These are phyloP conservation scores for Fonsecaea pedrosoi DNA, from an alignment of 2,329 filamentous ascomycete species.

Conservation along the genomic window DNA sequence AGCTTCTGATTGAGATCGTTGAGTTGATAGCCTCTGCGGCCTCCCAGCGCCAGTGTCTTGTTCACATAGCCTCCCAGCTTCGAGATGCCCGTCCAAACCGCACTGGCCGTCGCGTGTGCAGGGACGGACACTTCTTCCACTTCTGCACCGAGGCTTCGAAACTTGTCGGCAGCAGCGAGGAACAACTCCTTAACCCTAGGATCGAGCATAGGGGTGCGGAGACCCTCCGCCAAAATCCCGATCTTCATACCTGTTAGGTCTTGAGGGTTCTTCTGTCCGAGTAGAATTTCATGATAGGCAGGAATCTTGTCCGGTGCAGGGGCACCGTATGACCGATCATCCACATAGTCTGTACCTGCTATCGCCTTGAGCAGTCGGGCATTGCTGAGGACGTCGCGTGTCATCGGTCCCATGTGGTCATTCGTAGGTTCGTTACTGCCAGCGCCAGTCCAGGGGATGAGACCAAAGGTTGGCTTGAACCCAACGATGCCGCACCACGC, in stretches of 20 bases:
- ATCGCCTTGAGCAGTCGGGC: constrained; percentile 53
- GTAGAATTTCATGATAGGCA: not conserved
- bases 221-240: constrained; percentile 56
- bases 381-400: constrained; percentile 48
- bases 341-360: constrained; percentile 54
- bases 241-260: constrained; percentile 48
- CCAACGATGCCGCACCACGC: constrained; percentile 57
- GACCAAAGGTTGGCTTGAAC: constrained; percentile 57
- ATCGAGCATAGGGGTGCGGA: constrained; percentile 50
- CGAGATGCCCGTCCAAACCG: constrained; percentile 13
- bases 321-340: constrained; percentile 49
- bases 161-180: constrained; percentile 49
- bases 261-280: constrained; percentile 1
- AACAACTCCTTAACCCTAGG: constrained; percentile 53
- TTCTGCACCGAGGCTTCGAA: constrained; percentile 56
- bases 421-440: constrained; percentile 55
- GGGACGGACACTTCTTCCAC: constrained; percentile 61
- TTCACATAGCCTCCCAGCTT: constrained; percentile 16
- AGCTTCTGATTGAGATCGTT: constrained; percentile 14
- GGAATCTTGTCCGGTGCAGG: not conserved
- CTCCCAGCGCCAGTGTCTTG: constrained; percentile 8
- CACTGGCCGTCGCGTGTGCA: constrained; percentile 31
- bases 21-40: constrained; percentile 15
- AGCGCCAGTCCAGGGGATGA: constrained; percentile 58
- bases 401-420: constrained; percentile 56